A percentile compares a stretch with the other conserved stretches of the same genome.
Evolutionary conservation across 116 monocot species (phyloP).

Genomic region (Papilionanthe hybrid): DNA sequence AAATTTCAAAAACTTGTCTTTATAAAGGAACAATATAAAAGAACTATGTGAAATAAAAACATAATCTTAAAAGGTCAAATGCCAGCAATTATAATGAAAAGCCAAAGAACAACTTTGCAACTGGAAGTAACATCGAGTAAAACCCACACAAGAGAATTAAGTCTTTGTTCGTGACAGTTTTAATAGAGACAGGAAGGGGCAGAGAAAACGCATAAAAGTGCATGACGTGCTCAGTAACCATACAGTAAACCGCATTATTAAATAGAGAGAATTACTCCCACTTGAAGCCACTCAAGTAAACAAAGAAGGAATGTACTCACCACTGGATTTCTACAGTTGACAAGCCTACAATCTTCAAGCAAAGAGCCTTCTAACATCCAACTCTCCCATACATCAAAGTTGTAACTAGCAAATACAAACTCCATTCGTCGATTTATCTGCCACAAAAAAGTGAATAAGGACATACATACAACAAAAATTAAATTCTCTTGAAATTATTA

Average conservation of each 20-base stretch:
- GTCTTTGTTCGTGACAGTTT: not conserved
- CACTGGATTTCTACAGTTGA: slow-evolving; percentile 73
- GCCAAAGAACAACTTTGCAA: too few relatives aligned
- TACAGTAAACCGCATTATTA: too few relatives aligned
- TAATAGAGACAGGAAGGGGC: not conserved
- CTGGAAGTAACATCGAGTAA: too few relatives aligned
- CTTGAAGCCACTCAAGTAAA: not conserved
- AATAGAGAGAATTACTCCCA: not conserved
- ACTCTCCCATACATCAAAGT: slow-evolving; percentile 90
- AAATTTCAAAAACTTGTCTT: too few relatives aligned
- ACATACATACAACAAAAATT: not conserved
- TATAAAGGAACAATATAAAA: too few relatives aligned
- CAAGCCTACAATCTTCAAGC: slow-evolving; percentile 77
- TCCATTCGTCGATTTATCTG: slow-evolving; percentile 93
- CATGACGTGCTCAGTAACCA: too few relatives aligned
- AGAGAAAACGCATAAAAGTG: not conserved
- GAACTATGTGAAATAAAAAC: too few relatives aligned
- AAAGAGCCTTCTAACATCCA: slow-evolving; percentile 82
- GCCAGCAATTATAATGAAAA: too few relatives aligned
- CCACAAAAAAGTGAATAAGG: not conserved
- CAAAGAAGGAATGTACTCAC: slow-evolving; percentile 31
- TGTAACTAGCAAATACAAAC: slow-evolving; percentile 88
- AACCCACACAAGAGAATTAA: not conserved
- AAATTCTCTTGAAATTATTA: not conserved
- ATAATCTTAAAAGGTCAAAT: too few relatives aligned